Percentiles rank a stretch among this genome's conserved stretches.
Evolutionary conservation across 345 rosid species (phyloP).

Genomic region (Salix dunnii): DNA sequence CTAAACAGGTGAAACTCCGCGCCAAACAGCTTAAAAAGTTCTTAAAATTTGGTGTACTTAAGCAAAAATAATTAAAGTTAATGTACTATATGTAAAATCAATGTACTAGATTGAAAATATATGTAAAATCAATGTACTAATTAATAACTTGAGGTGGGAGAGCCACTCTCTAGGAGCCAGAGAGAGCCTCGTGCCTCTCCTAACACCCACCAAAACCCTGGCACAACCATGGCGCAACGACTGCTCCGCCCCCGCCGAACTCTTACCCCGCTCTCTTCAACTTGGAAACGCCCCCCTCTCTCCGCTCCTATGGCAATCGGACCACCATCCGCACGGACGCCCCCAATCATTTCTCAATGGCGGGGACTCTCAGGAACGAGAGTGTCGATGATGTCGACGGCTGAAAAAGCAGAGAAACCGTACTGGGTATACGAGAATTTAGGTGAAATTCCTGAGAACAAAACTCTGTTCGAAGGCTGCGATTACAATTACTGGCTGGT

Average conservation of each 20-base stretch:
- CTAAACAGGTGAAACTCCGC: too few species aligned
- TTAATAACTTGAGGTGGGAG: too few species aligned
- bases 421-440: slow-evolving; percentile 53
- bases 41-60: too few species aligned
- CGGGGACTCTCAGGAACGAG: slow-evolving; percentile 12
- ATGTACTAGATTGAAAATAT: not conserved
- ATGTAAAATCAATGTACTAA: not conserved
- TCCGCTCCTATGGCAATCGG: not conserved
- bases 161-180: too few species aligned
- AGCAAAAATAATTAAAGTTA: too few species aligned
- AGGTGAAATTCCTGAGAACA: slow-evolving; percentile 70
- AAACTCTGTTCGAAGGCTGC: slow-evolving; percentile 74
- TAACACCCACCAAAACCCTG: not conserved
- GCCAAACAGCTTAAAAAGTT: too few species aligned
- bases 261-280: slow-evolving; percentile 23
- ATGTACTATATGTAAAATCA: not conserved
- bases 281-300: slow-evolving; percentile 21
- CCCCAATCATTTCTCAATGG: not conserved
- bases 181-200: not conserved
- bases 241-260: slow-evolving; percentile 57
- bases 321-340: not conserved
- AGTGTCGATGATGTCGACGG: slow-evolving; percentile 6
- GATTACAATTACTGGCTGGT: slow-evolving; percentile 96
- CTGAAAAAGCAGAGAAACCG: not conserved
- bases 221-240: slow-evolving; percentile 37